These are phyloP conservation scores for Cercospora sesami DNA, from an alignment of 2,329 filamentous ascomycete species.

Conservation along the genomic window DNA sequence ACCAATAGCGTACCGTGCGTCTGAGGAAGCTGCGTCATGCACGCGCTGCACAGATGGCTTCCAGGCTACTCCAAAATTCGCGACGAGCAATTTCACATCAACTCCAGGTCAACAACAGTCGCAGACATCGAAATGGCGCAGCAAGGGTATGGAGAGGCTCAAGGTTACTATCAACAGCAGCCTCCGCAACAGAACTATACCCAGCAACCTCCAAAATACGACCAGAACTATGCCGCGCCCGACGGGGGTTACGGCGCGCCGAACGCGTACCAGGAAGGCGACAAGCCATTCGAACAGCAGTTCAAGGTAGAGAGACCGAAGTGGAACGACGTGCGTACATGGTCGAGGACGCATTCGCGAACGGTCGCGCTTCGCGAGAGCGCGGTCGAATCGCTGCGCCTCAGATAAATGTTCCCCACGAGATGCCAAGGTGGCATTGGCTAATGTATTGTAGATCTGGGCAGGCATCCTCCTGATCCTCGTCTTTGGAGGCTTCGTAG, in stretches of 20 bases:
- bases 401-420: not conserved
- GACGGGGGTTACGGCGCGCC: slow-evolving; percentile 33
- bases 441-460: slow-evolving; percentile 58
- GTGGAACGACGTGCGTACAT: slow-evolving; percentile 65
- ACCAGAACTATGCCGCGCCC: slow-evolving; percentile 23
- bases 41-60: not conserved
- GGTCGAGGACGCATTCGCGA: not conserved
- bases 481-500: slow-evolving; percentile 71
- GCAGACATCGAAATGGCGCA: slow-evolving; percentile 12
- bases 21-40: not conserved
- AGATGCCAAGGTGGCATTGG: not conserved
- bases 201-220: slow-evolving; percentile 20
- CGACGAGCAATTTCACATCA: slow-evolving; percentile 1
- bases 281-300: slow-evolving; percentile 69
- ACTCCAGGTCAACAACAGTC: not conserved
- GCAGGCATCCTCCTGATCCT: slow-evolving; percentile 75
- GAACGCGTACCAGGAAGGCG: slow-evolving; percentile 36
- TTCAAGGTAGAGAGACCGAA: slow-evolving; percentile 84
- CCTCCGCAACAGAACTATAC: slow-evolving; percentile 8
- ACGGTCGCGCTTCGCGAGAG: not conserved
- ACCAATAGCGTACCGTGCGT: slow-evolving; percentile 2
- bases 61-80: not conserved
- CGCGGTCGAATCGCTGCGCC: not conserved
- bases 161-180: slow-evolving; percentile 19
- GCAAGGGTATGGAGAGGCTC: slow-evolving; percentile 18